A percentile compares a stretch with the other conserved stretches of the same genome.
Evolutionary conservation across 495 filamentous ascomycete genomes (phyloP).

Genomic region (Eremomyces bilateralis): DNA sequence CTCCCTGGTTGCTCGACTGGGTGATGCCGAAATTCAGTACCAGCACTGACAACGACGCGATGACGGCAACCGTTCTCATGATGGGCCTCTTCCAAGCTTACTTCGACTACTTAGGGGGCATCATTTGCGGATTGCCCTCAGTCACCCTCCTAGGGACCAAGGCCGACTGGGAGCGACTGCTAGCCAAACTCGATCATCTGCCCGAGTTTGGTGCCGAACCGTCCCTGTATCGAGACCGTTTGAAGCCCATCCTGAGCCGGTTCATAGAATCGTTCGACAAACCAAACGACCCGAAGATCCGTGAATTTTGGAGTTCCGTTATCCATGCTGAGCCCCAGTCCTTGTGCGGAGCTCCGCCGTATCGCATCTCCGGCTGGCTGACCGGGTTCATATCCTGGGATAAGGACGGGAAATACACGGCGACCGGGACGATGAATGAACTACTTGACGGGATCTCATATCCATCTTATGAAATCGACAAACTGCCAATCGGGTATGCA

Average conservation of each 20-base stretch:
- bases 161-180: constrained; percentile 20
- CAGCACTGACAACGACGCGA: constrained; percentile 21
- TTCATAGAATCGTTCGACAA: constrained; percentile 18
- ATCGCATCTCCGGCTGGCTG: constrained; percentile 22
- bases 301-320: constrained; percentile 12
- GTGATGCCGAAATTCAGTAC: constrained; percentile 26
- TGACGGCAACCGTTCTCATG: constrained; percentile 22
- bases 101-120: constrained; percentile 21
- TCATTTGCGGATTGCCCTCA: constrained; percentile 22
- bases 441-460: constrained; percentile 3
- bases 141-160: constrained; percentile 22
- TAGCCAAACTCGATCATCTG: constrained; percentile 16
- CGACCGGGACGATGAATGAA: no score
- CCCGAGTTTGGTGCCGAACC: constrained; percentile 17
- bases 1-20: constrained; percentile 14
- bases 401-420: constrained; percentile 11
- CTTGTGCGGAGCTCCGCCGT: constrained; percentile 18
- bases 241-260: constrained; percentile 17
- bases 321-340: constrained; percentile 13
- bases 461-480: not conserved
- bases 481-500: constrained; percentile 3
- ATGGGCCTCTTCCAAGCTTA: constrained; percentile 27
- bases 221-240: constrained; percentile 9
- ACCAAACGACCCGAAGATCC: constrained; percentile 10
- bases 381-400: constrained; percentile 25